A percentile compares a stretch with the other conserved stretches of the same genome.
Evolutionary conservation across 495 filamentous ascomycete genomes (phyloP).

Genomic region (Aspergillus olivimuriae): DNA sequence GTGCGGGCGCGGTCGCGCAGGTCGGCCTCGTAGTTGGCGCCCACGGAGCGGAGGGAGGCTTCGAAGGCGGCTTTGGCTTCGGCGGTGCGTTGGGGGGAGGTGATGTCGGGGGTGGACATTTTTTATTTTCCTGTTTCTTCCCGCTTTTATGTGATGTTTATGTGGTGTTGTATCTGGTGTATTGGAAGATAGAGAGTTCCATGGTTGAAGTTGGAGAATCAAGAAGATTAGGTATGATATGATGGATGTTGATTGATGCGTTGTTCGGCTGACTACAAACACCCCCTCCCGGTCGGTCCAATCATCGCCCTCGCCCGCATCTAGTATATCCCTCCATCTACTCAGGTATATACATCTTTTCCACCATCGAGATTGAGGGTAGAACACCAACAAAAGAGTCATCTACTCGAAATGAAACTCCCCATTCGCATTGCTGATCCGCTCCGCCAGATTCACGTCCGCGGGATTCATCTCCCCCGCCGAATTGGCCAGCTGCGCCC

Average conservation of each 20-base stretch:
- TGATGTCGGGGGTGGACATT: slow-evolving; percentile 6
- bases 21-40: slow-evolving; percentile 58
- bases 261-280: too few species aligned
- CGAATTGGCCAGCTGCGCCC: slow-evolving; percentile 20
- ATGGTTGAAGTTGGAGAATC: too few species aligned
- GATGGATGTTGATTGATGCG: too few species aligned
- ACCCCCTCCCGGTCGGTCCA: too few species aligned
- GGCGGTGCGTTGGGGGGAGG: slow-evolving; percentile 32
- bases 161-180: too few species aligned
- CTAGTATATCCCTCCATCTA: too few species aligned
- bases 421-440: slow-evolving; percentile 35
- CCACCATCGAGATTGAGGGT: too few species aligned
- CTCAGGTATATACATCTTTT: too few species aligned
- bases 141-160: too few species aligned
- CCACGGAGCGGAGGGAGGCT: slow-evolving; percentile 70
- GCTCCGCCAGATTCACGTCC: slow-evolving; percentile 40
- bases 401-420: slow-evolving; percentile 20
- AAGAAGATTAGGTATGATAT: too few species aligned
- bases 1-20: slow-evolving; percentile 67
- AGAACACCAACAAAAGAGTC: too few species aligned
- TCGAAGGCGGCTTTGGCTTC: slow-evolving; percentile 73
- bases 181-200: slow-evolving; percentile 12
- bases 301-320: too few species aligned
- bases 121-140: background rate
- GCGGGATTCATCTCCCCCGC: slow-evolving; percentile 19